A percentile compares a stretch with the other conserved stretches of the same genome.
Evolutionary conservation across 2,329 filamentous ascomycete species (phyloP).

Genomic region (Sporothrix schenckii): DNA sequence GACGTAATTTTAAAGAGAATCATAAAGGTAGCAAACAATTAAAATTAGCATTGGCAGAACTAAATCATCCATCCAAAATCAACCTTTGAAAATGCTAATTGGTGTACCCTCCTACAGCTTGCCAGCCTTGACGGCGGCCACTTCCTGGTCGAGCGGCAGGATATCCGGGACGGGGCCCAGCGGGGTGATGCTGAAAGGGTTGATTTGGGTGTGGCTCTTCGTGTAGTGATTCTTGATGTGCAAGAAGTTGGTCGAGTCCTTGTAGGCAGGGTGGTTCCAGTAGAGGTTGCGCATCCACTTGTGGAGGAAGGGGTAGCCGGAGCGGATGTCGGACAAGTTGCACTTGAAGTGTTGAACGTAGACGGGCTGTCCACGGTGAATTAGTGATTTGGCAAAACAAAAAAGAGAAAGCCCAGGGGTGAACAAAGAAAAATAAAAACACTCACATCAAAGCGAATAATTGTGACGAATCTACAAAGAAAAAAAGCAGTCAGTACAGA

Average conservation of each 20-base stretch:
- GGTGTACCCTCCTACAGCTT: conserved; percentile 15
- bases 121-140: conserved; percentile 55
- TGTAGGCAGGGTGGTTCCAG: conserved; percentile 79
- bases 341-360: conserved; percentile 90
- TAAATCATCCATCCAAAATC: neutral
- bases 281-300: conserved; percentile 81
- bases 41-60: neutral
- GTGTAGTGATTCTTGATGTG: conserved; percentile 86
- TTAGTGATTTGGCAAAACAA: conserved; percentile 13
- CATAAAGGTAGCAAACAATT: neutral
- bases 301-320: conserved; percentile 80
- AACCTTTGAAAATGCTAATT: neutral
- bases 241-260: conserved; percentile 83
- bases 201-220: conserved; percentile 66
- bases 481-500: neutral
- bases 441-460: conserved; percentile 69
- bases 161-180: conserved; percentile 84
- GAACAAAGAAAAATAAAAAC: neutral
- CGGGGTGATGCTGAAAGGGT: conserved; percentile 74
- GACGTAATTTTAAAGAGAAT: neutral
- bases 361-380: conserved; percentile 52
- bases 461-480: conserved; percentile 60
- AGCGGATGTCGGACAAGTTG: conserved; percentile 82
- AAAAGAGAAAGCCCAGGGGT: neutral
- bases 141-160: conserved; percentile 75